Base-by-base conservation (phyloP, 768 basidiomycete species). In the Gymnopilus dilepis region DNA sequence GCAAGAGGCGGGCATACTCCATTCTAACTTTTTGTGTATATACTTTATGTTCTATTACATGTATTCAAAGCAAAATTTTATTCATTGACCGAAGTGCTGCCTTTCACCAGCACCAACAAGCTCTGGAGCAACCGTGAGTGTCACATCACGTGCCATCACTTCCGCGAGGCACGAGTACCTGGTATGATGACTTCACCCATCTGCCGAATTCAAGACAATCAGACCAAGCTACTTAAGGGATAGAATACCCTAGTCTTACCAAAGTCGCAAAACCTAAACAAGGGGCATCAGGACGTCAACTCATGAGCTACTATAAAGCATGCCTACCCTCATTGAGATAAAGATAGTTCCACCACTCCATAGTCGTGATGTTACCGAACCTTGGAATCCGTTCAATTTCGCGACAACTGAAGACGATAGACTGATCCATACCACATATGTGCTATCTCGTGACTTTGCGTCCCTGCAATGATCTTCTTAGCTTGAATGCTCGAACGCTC, bases 281-380 rank as follows among this genome's bases (percentile, higher is more conserved):
- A 22, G 62, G 50, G 61, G 28, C 59, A 26, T 52, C 42, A 17
- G 4, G 15, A 13, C 11, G 13, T 31, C 47, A 6, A 15, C 42
- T 24, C 31, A 24, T 6, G 28, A 57, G 37, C 31, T 28, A 55
- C 22, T 24, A 26, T 7, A 2, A 17, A 26, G 31, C 24, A 31
- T 8, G 59, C 76, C 26, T 51, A 85, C 87, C 89, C 84, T 92
- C 90, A 63, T 91, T 92, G 60, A 92, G 75, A 73, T 91, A 91
- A 48, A 94, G 80, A 72, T 91, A 88, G 62, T 91, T 86, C 92
- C 92, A 95, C 92, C 93, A 94, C 68, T 86, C 86, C 94, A 96
- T 95, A 0, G 94, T 97, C 6, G 92, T 90, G 68, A 97, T 91
- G 72, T 97, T 89, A 22, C 95, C 95, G 67, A 96, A 97, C 93